Percentiles rank a stretch among this genome's conserved stretches.
Evolutionary conservation across 73 alveolate genomes (phyloP).

Genomic region (Blepharisma japonicum): DNA sequence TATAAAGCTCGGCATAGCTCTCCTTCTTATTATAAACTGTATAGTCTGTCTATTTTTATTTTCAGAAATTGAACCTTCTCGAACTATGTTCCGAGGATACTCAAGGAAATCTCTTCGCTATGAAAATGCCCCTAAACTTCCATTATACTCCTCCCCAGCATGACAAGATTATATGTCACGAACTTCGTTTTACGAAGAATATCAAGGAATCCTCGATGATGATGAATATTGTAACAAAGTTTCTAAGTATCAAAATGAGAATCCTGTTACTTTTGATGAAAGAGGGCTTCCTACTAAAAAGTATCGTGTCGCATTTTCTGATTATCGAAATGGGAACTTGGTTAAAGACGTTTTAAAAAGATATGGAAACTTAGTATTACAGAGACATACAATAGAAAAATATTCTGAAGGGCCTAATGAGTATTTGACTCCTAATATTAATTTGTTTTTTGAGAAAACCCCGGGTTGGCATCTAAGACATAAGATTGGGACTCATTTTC

Average conservation of each 20-base stretch:
- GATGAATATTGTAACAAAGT: constrained; percentile 19
- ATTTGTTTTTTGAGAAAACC: constrained; percentile 9
- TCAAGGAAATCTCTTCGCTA: background rate
- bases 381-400: background rate
- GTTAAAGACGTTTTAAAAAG: constrained; percentile 6
- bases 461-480: constrained; percentile 6
- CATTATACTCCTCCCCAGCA: background rate
- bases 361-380: background rate
- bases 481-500: constrained; percentile 3
- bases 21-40: background rate
- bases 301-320: constrained; percentile 13
- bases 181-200: background rate
- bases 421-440: background rate
- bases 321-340: constrained; percentile 6
- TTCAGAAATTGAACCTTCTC: background rate
- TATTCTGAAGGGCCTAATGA: background rate
- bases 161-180: constrained; percentile 4
- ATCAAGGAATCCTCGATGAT: background rate
- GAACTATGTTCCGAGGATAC: background rate
- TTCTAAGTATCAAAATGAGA: background rate
- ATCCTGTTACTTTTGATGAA: background rate
- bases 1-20: background rate
- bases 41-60: background rate
- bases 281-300: constrained; percentile 12
- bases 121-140: background rate